Evolutionary conservation across 306 rosid species (phyloP), one percentile per base, ranked within the genome.

Genomic region (Potentilla sterilis): DNA sequence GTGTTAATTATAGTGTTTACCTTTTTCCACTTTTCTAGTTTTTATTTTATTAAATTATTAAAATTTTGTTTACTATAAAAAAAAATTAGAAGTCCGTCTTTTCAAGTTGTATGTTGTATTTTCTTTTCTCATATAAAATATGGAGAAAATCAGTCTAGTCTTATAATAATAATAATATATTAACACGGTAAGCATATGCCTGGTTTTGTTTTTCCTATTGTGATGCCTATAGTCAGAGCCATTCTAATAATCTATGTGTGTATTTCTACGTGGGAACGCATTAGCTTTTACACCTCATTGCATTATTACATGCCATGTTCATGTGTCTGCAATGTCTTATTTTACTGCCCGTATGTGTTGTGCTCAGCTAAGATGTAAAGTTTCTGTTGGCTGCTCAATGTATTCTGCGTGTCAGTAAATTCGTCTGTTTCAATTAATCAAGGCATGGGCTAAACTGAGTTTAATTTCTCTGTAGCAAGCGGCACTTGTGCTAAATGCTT

Each of bases 401-500:
- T 37, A 44, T 22, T 9, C 5, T 48, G 35, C 21, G 22, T 49
- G 52, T 32, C 37, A 55, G 8, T 16, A 54, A 57, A 59, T 9
- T 71, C 5, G 18, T 63, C 19, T 58, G 40, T 15, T 83, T 79
- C 52, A 19, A 68, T 70, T 66, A 41, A 37, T 72, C 34, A 28
- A 7, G 24, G 16, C 32, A 42, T 67, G 37, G 67, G 59, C 67
- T 69, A 59, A 77, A 54, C 69, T 68, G 24, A 19, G 21, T 79
- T 76, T 54, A 52, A 28, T 82, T 73, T 75, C 19, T 69, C 44
- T 81, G 76, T 69, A 96, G 99, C 97, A 92, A 96, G 99, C 99
- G 3, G 98, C 99, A 0, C 97, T 96, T 67, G 99, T 96, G 82
- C 90, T 96, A 55, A 96, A 96, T 82, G 99, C 99, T 83, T 96